Evolutionary conservation across 2,329 filamentous ascomycete species (phyloP).

Genomic region (Alternaria metachromatica): DNA sequence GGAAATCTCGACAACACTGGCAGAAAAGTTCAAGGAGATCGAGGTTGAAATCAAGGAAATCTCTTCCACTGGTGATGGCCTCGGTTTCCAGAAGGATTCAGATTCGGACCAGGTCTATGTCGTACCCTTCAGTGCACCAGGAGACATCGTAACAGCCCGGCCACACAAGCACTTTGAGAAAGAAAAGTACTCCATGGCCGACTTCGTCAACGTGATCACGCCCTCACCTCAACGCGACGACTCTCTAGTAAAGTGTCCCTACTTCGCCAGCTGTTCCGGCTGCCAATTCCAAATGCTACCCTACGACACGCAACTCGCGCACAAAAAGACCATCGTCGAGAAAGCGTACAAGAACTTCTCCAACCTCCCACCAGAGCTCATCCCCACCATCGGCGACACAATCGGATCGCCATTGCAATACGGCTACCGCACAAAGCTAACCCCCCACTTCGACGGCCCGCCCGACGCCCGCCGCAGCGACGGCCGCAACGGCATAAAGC

Average conservation of each 20-base stretch:
- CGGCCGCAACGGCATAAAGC: slow-evolving; percentile 59
- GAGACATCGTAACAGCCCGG: slow-evolving; percentile 80
- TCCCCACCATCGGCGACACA: slow-evolving; percentile 81
- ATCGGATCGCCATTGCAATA: slow-evolving; percentile 91
- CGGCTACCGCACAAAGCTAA: slow-evolving; percentile 94
- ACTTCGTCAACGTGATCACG: slow-evolving; percentile 78
- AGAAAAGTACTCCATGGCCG: slow-evolving; percentile 75
- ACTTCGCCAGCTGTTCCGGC: slow-evolving; percentile 84
- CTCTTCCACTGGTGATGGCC: slow-evolving; percentile 90
- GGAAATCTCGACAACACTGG: slow-evolving; percentile 52
- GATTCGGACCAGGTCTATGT: slow-evolving; percentile 75
- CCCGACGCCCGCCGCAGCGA: slow-evolving; percentile 58
- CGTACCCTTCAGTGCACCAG: slow-evolving; percentile 86
- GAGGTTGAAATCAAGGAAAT: slow-evolving; percentile 82
- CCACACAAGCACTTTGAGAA: slow-evolving; percentile 73
- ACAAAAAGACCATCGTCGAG: slow-evolving; percentile 86
- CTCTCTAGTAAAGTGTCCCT: slow-evolving; percentile 77
- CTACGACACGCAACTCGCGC: slow-evolving; percentile 81
- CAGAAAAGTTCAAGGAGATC: slow-evolving; percentile 74
- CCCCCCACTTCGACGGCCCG: slow-evolving; percentile 90
- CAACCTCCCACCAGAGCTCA: slow-evolving; percentile 73
- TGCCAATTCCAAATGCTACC: slow-evolving; percentile 98
- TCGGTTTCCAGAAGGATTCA: slow-evolving; percentile 73
- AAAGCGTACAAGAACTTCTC: slow-evolving; percentile 94
- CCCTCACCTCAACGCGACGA: slow-evolving; percentile 81